A percentile compares a stretch with the other conserved stretches of the same genome.
phyloP scores from a whole-genome alignment of 345 rosid species.

The Eucalyptus erythrocorys region DNA sequence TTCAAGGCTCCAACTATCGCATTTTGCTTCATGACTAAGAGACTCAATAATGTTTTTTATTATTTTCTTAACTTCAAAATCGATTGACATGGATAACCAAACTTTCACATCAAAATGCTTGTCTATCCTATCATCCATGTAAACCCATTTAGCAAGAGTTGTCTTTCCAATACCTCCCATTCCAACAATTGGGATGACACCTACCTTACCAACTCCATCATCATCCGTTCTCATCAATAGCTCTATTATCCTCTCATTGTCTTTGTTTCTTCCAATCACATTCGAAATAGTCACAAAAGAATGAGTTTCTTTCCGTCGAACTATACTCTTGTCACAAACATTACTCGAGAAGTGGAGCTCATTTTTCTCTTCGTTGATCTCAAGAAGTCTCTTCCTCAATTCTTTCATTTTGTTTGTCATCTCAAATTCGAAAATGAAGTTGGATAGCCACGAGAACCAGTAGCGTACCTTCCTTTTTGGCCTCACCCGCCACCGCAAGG shows the following conservation, averaged over 20 bases:
- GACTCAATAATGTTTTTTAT: not conserved
- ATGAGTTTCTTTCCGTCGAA: not conserved
- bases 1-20: not conserved
- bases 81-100: not conserved
- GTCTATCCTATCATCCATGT: not conserved
- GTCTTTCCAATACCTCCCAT: slow-evolving; percentile 20
- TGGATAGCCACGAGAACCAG: not conserved
- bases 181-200: slow-evolving; percentile 4
- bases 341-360: not conserved
- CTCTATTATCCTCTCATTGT: not conserved
- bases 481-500: not conserved
- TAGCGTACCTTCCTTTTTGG: not conserved
- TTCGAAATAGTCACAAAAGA: not conserved
- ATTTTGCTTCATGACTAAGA: not conserved
- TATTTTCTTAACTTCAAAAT: not conserved
- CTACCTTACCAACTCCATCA: not conserved
- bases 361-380: not conserved
- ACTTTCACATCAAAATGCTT: not conserved
- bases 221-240: not conserved
- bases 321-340: not conserved
- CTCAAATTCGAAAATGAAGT: not conserved
- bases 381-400: not conserved
- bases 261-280: slow-evolving; percentile 5
- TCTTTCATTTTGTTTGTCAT: not conserved
- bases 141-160: slow-evolving; percentile 4